Evolutionary conservation across 176 grass and related monocot genomes (phyloP).

Genomic region (Phragmites australis): DNA sequence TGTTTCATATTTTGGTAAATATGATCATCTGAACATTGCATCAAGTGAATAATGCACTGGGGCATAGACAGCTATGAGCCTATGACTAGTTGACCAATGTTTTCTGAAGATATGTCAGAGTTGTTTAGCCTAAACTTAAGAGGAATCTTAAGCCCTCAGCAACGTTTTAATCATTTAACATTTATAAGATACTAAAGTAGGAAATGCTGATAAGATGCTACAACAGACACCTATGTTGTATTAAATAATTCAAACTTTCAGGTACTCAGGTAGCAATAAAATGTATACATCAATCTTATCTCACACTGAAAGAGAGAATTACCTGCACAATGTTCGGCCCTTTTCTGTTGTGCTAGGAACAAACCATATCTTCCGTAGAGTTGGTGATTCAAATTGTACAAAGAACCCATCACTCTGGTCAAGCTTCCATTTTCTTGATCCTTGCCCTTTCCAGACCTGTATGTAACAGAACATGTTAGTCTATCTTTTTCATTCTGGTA

Average conservation of each 20-base stretch:
- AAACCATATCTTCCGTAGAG: conserved; percentile 79
- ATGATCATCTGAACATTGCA: not conserved
- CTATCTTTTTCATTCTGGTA: conserved; percentile 18
- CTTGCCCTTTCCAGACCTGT: conserved; percentile 96
- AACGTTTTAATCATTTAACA: not conserved
- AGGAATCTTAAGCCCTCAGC: not conserved
- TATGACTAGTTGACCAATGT: not conserved
- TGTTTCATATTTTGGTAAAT: not conserved
- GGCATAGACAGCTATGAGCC: not conserved
- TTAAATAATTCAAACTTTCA: not conserved
- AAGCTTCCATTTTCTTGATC: conserved; percentile 97
- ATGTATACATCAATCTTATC: not conserved
- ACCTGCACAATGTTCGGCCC: conserved; percentile 82
- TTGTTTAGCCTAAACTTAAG: not conserved
- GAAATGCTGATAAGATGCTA: not conserved
- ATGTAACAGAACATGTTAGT: conserved; percentile 30
- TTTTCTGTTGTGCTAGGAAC: conserved; percentile 80
- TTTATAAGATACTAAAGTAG: not conserved
- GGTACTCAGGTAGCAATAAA: not conserved
- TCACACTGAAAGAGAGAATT: not conserved
- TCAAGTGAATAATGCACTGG: not conserved
- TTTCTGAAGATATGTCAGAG: not conserved
- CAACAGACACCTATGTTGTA: not conserved
- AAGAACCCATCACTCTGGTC: conserved; percentile 96
- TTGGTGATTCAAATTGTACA: conserved; percentile 88